Conservation (phyloP, 495 filamentous ascomycete species). For the Achaetomiella virescens region DNA sequence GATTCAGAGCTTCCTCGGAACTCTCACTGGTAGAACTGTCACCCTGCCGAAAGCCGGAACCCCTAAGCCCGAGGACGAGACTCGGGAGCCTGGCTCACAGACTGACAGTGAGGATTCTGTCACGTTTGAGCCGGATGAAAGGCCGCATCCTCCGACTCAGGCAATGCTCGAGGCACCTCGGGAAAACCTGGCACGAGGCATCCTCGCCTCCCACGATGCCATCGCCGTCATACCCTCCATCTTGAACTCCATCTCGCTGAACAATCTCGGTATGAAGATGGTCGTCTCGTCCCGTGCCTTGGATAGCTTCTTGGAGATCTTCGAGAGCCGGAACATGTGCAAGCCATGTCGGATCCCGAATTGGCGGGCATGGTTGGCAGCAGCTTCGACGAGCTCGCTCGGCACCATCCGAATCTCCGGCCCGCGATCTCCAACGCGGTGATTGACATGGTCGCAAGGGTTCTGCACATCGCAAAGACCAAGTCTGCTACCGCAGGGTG, state of each 20-base stretch:
- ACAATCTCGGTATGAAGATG: slow-evolving; percentile 78
- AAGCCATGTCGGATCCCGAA: slow-evolving; percentile 67
- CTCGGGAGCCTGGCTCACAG: slow-evolving; percentile 33
- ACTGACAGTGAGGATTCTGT: slow-evolving; percentile 35
- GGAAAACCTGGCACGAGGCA: slow-evolving; percentile 58
- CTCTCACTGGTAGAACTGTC: slow-evolving; percentile 59
- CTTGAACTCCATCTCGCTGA: slow-evolving; percentile 90
- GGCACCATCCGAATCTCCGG: slow-evolving; percentile 84
- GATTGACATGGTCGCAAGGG: slow-evolving; percentile 74
- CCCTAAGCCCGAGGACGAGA: slow-evolving; percentile 22
- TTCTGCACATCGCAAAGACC: slow-evolving; percentile 60
- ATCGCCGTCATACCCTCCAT: slow-evolving; percentile 79
- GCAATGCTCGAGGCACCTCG: slow-evolving; percentile 38
- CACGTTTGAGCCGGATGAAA: slow-evolving; percentile 35
- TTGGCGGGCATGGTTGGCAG: slow-evolving; percentile 60
- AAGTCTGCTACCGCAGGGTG: slow-evolving; percentile 61
- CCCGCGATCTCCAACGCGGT: slow-evolving; percentile 71
- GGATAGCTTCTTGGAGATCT: slow-evolving; percentile 85
- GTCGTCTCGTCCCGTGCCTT: slow-evolving; percentile 79
- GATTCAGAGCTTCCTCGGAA: slow-evolving; percentile 72
- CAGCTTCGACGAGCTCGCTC: slow-evolving; percentile 88
- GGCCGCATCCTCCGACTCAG: slow-evolving; percentile 39
- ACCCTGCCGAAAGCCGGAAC: slow-evolving; percentile 31
- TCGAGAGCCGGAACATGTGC: slow-evolving; percentile 89
- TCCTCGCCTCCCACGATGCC: slow-evolving; percentile 77